Evolutionary conservation across 768 basidiomycete genomes (phyloP).

Genomic region (Amanita molliuscula): DNA sequence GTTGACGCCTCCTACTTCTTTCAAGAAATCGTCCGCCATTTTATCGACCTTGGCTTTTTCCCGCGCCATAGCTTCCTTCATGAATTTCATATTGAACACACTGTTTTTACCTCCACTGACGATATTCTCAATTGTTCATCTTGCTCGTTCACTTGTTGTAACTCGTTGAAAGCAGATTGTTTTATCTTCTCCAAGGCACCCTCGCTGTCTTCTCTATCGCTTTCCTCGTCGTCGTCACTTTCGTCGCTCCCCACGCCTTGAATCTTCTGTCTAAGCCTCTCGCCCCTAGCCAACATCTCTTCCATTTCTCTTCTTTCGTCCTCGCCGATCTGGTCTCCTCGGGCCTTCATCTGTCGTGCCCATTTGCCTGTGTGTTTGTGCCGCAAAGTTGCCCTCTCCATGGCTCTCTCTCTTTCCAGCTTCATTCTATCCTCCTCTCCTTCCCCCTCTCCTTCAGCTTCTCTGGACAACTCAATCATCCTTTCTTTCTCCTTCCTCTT

Average conservation of each 20-base stretch:
- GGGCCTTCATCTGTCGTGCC: slow-evolving; percentile 65
- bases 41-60: slow-evolving; percentile 45
- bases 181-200: slow-evolving; percentile 47
- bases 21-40: slow-evolving; percentile 62
- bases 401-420: slow-evolving; percentile 70
- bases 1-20: slow-evolving; percentile 43
- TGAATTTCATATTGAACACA: slow-evolving; percentile 96
- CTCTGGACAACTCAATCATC: slow-evolving; percentile 21
- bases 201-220: slow-evolving; percentile 32
- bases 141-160: slow-evolving; percentile 38
- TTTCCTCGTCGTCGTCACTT: slow-evolving; percentile 36
- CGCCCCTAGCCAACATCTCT: slow-evolving; percentile 79
- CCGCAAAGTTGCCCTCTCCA: slow-evolving; percentile 79
- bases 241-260: slow-evolving; percentile 52
- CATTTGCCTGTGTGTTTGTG: slow-evolving; percentile 87
- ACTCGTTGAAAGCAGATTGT: slow-evolving; percentile 67
- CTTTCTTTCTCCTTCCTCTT: slow-evolving; percentile 70
- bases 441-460: slow-evolving; percentile 40
- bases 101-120: slow-evolving; percentile 44
- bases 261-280: slow-evolving; percentile 70
- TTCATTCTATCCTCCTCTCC: slow-evolving; percentile 48
- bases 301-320: slow-evolving; percentile 56
- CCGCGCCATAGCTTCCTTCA: slow-evolving; percentile 83
- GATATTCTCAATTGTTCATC: slow-evolving; percentile 16
- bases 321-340: slow-evolving; percentile 40